Conservation (phyloP, 2,329 filamentous ascomycete genomes). For the Pseudocercospora crystallina region DNA sequence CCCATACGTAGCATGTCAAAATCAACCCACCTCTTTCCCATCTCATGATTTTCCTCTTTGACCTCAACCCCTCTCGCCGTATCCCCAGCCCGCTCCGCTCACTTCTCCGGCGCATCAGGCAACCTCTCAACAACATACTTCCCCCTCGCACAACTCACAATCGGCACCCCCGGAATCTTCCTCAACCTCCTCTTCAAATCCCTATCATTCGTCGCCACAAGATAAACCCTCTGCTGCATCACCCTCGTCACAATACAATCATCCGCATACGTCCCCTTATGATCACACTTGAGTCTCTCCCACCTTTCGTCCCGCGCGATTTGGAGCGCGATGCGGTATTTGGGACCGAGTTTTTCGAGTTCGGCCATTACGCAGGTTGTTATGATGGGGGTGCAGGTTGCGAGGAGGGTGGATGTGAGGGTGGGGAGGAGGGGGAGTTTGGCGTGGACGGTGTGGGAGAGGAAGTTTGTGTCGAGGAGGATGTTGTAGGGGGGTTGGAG, state of each 20-base stretch:
- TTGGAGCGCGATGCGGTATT: slow-evolving; percentile 80
- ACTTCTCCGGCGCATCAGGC: slow-evolving; percentile 71
- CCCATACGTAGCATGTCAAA: too few species aligned
- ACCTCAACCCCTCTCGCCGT: too few species aligned
- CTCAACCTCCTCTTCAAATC: slow-evolving; percentile 79
- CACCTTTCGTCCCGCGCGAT: slow-evolving; percentile 90
- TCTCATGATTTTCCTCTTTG: too few species aligned
- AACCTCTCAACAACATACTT: slow-evolving; percentile 95
- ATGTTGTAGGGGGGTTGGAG: slow-evolving; percentile 80
- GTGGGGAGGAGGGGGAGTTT: slow-evolving; percentile 85
- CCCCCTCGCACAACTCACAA: slow-evolving; percentile 78
- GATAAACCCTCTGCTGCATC: slow-evolving; percentile 48
- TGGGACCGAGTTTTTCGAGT: slow-evolving; percentile 82
- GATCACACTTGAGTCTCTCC: slow-evolving; percentile 81
- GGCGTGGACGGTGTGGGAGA: slow-evolving; percentile 84
- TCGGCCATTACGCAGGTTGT: slow-evolving; percentile 82
- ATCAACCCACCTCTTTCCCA: too few species aligned
- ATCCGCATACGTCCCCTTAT: slow-evolving; percentile 85
- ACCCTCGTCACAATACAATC: slow-evolving; percentile 64
- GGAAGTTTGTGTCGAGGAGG: slow-evolving; percentile 85
- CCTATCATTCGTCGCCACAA: slow-evolving; percentile 63
- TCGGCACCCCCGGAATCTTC: slow-evolving; percentile 75
- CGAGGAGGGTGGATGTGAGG: slow-evolving; percentile 92
- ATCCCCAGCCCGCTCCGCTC: too few species aligned
- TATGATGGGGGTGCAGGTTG: slow-evolving; percentile 85